Evolutionary conservation across 768 basidiomycete genomes (phyloP).

Genomic region (Macrolepiota fuliginosa): DNA sequence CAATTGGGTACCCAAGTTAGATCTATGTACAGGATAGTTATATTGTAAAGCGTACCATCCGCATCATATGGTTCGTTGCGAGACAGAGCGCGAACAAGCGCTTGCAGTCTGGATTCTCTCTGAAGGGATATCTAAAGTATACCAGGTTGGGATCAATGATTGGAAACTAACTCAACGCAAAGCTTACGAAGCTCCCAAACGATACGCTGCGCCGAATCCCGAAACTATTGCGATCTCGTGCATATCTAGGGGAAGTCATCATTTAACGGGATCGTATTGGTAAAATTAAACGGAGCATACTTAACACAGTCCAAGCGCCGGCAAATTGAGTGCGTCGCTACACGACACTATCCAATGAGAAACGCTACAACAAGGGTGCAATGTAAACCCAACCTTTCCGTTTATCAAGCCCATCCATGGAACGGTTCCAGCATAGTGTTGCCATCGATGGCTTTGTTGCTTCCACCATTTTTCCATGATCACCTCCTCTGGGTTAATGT

Average conservation of each 20-base stretch:
- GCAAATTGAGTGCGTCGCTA: slow-evolving; percentile 33
- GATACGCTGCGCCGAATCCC: slow-evolving; percentile 36
- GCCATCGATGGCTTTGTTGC: too few relatives aligned
- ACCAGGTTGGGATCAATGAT: not conserved
- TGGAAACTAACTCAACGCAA: not conserved
- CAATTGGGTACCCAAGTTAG: too few relatives aligned
- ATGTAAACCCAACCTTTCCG: slow-evolving; percentile 21
- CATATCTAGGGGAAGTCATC: slow-evolving; percentile 24
- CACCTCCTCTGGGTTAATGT: slow-evolving; percentile 32
- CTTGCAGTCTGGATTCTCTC: slow-evolving; percentile 21
- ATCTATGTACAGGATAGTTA: too few relatives aligned
- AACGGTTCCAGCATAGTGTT: too few relatives aligned
- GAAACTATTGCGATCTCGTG: slow-evolving; percentile 38
- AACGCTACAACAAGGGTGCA: not conserved
- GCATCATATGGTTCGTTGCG: slow-evolving; percentile 21
- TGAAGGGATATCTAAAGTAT: slow-evolving; percentile 28
- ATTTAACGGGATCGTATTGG: not conserved
- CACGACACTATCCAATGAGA: not conserved
- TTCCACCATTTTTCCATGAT: slow-evolving; percentile 29
- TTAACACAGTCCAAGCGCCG: slow-evolving; percentile 32
- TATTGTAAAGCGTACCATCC: too few relatives aligned
- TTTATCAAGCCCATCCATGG: slow-evolving; percentile 31
- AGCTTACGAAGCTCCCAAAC: slow-evolving; percentile 32
- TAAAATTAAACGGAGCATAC: not conserved
- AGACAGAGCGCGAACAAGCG: slow-evolving; percentile 24